Percentiles rank a stretch among this genome's conserved stretches.
Conservation (phyloP, 257 asterid genomes). For the Schizonepeta tenuifolia region DNA sequence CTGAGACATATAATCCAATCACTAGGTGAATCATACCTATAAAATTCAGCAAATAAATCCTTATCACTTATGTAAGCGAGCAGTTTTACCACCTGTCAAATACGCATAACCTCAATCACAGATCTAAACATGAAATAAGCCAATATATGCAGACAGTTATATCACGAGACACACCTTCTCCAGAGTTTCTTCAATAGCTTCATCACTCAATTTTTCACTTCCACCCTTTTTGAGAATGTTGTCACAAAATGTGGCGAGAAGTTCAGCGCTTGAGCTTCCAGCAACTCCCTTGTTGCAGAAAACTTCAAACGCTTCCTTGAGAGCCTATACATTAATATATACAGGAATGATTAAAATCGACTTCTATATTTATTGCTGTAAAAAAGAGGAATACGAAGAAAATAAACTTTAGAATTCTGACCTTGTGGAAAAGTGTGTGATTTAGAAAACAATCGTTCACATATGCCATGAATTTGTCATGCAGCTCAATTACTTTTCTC, state of each 20-base stretch:
- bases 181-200: conserved; percentile 95
- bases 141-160: conserved; percentile 12
- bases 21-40: conserved; percentile 55
- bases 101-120: conserved; percentile 32
- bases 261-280: conserved; percentile 98
- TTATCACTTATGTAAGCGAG: conserved; percentile 96
- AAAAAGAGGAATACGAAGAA: conserved; percentile 19
- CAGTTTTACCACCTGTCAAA: conserved; percentile 83
- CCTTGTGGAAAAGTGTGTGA: conserved; percentile 99
- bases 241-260: conserved; percentile 97
- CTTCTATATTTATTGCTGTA: not conserved
- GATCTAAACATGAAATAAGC: conserved; percentile 10
- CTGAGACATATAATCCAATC: conserved; percentile 9
- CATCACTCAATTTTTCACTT: conserved; percentile 96
- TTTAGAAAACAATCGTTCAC: conserved; percentile 86
- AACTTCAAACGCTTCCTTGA: conserved; percentile 96
- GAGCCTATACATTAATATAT: conserved; percentile 58
- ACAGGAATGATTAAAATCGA: conserved; percentile 15
- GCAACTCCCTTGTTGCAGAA: conserved; percentile 99
- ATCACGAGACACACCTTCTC: conserved; percentile 68
- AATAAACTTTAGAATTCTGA: conserved; percentile 39
- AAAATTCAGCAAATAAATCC: conserved; percentile 98
- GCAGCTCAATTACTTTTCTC: conserved; percentile 91
- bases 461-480: conserved; percentile 93
- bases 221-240: conserved; percentile 98